A percentile compares a stretch with the other conserved stretches of the same genome.
Evolutionary conservation across 768 basidiomycete genomes (phyloP).

Genomic region (Tephrocybe rancida): DNA sequence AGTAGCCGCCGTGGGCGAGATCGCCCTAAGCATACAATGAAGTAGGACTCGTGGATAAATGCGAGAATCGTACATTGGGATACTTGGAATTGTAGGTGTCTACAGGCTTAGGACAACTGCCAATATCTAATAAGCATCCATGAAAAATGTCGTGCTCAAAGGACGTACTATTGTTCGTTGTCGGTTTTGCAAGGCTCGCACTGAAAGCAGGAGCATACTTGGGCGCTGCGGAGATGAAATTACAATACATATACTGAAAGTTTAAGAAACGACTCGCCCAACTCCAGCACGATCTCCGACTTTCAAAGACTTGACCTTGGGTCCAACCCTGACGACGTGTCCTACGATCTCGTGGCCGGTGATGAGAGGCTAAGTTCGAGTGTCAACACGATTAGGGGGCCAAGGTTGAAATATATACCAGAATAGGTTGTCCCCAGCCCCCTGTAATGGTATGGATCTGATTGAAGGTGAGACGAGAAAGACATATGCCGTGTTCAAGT

Average conservation of each 20-base stretch:
- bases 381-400: not conserved
- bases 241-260: not conserved
- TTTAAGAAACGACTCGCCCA: constrained; percentile 20
- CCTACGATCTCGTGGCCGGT: constrained; percentile 62
- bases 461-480: not conserved
- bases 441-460: constrained; percentile 43
- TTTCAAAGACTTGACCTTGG: constrained; percentile 55
- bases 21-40: too few relatives aligned
- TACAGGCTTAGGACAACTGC: constrained; percentile 42
- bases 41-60: too few relatives aligned
- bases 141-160: too few relatives aligned
- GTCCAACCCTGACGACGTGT: constrained; percentile 51
- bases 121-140: too few relatives aligned
- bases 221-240: constrained; percentile 38
- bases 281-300: constrained; percentile 58
- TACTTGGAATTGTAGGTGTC: constrained; percentile 45
- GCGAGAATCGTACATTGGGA: constrained; percentile 37
- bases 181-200: constrained; percentile 51
- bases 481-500: too few relatives aligned
- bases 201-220: constrained; percentile 45
- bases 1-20: constrained; percentile 49
- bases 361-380: constrained; percentile 31
- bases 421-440: constrained; percentile 34
- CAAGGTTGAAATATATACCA: constrained; percentile 25
- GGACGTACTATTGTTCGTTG: constrained; percentile 52